Percentiles rank a stretch among this genome's conserved stretches.
Evolutionary conservation across 2,329 filamentous ascomycete genomes (phyloP).

Genomic region (Phialocephala sp.): DNA sequence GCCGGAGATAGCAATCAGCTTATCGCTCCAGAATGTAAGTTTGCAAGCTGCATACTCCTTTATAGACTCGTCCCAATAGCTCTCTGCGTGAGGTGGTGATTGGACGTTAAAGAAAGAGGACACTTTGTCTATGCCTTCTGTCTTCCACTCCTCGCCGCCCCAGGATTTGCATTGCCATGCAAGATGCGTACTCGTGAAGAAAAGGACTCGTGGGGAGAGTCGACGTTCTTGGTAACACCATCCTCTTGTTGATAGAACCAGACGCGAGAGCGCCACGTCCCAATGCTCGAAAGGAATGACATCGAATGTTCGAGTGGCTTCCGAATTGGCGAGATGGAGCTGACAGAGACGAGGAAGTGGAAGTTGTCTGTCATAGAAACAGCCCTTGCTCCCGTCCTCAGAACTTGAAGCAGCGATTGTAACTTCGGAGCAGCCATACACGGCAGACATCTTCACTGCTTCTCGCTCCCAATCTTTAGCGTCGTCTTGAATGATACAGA

Average conservation of each 20-base stretch:
- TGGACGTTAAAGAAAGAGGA: not conserved
- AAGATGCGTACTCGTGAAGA: constrained; percentile 2
- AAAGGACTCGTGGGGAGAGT: not conserved
- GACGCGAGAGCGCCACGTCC: not conserved
- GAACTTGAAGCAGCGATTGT: not conserved
- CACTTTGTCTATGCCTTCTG: not conserved
- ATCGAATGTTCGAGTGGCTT: not conserved
- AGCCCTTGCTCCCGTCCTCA: not conserved
- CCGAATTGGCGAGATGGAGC: not conserved
- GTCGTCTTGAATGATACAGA: constrained; percentile 26
- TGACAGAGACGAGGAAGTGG: not conserved
- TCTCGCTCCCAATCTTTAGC: constrained; percentile 42
- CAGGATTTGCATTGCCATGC: constrained; percentile 1
- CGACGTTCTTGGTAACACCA: constrained; percentile 5
- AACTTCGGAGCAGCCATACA: not conserved
- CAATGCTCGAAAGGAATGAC: not conserved
- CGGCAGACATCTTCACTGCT: constrained; percentile 40
- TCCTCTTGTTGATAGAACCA: not conserved
- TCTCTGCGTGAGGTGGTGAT: not conserved
- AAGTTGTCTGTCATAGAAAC: not conserved
- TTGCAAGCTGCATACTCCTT: not conserved
- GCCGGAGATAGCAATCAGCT: not conserved
- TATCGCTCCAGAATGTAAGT: constrained; percentile 6
- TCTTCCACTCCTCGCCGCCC: constrained; percentile 1
- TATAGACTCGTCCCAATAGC: not conserved